Conservation (phyloP, 805 yeast genomes). For the Maudiozyma turicensis region DNA sequence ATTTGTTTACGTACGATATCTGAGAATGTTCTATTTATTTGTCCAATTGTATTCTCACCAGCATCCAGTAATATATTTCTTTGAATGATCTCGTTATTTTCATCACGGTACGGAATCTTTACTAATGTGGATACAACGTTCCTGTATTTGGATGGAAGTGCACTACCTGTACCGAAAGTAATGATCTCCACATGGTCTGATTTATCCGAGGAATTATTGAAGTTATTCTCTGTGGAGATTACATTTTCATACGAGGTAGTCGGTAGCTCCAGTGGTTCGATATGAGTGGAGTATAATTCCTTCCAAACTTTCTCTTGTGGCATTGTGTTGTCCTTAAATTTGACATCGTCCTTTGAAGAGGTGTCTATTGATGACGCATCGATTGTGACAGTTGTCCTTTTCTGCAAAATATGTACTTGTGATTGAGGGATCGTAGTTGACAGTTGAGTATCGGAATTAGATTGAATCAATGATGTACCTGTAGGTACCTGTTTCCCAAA, state of each 20-base stretch:
- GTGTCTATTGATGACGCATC: slow-evolving; percentile 15
- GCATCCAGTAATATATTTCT: slow-evolving; percentile 67
- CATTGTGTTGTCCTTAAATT: not conserved
- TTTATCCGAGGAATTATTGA: slow-evolving; percentile 23
- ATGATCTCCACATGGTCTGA: slow-evolving; percentile 54
- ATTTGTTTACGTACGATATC: slow-evolving; percentile 34
- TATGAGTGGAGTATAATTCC: slow-evolving; percentile 17
- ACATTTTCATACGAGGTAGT: slow-evolving; percentile 16
- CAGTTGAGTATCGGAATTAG: slow-evolving; percentile 12
- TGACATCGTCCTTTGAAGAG: slow-evolving; percentile 5
- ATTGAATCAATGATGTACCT: slow-evolving; percentile 17
- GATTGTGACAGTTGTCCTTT: slow-evolving; percentile 10
- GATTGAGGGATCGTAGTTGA: slow-evolving; percentile 7
- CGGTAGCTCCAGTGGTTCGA: slow-evolving; percentile 22
- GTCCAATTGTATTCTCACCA: slow-evolving; percentile 88
- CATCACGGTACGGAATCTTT: slow-evolving; percentile 45
- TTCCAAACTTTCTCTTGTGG: slow-evolving; percentile 13
- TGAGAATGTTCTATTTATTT: slow-evolving; percentile 54
- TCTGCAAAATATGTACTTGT: slow-evolving; percentile 20
- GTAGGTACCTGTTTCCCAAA: slow-evolving; percentile 25
- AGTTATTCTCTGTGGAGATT: slow-evolving; percentile 24
- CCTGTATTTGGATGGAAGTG: slow-evolving; percentile 73
- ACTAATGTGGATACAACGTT: slow-evolving; percentile 78
- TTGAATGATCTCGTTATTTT: slow-evolving; percentile 29
- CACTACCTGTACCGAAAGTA: slow-evolving; percentile 89